A percentile compares a stretch with the other conserved stretches of the same genome.
phyloP scores from a whole-genome alignment of 176 grass and related monocot genomes.

The Aegilops bicornis region DNA sequence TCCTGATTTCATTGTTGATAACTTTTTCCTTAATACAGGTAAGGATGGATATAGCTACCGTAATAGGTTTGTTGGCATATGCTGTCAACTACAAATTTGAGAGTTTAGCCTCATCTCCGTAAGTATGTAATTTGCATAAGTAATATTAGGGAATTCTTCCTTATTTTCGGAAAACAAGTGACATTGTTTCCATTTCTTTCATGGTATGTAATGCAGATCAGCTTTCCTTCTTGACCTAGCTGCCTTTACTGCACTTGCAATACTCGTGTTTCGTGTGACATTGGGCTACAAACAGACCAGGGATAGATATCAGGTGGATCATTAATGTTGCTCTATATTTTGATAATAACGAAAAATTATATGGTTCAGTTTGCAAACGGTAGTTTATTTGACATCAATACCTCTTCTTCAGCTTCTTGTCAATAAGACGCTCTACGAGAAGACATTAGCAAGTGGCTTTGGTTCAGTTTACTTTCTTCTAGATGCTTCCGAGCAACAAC shows the following conservation, averaged over 20 bases:
- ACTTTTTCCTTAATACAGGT: conserved; percentile 46
- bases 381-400: conserved; percentile 11
- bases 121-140: conserved; percentile 69
- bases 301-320: conserved; percentile 78
- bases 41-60: conserved; percentile 74
- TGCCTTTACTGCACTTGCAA: conserved; percentile 39
- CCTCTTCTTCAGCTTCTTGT: conserved; percentile 73
- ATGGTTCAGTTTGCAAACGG: neutral
- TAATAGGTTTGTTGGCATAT: conserved; percentile 80
- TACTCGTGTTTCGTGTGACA: conserved; percentile 64
- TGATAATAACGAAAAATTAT: neutral
- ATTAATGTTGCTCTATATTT: conserved; percentile 5
- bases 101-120: conserved; percentile 92
- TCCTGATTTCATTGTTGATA: conserved; percentile 27
- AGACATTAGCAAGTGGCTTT: conserved; percentile 94
- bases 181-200: conserved; percentile 1
- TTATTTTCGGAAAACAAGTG: conserved; percentile 4
- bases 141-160: neutral
- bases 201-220: conserved; percentile 51
- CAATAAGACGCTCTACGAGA: conserved; percentile 90
- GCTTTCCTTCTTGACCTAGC: conserved; percentile 83
- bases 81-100: conserved; percentile 95
- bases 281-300: conserved; percentile 91
- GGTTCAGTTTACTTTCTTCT: conserved; percentile 94
- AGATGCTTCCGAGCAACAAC: conserved; percentile 96